These are phyloP conservation scores for Smittium mucronatum DNA, from an alignment of 371 early-diverging fungal species.

Conservation along the genomic window DNA sequence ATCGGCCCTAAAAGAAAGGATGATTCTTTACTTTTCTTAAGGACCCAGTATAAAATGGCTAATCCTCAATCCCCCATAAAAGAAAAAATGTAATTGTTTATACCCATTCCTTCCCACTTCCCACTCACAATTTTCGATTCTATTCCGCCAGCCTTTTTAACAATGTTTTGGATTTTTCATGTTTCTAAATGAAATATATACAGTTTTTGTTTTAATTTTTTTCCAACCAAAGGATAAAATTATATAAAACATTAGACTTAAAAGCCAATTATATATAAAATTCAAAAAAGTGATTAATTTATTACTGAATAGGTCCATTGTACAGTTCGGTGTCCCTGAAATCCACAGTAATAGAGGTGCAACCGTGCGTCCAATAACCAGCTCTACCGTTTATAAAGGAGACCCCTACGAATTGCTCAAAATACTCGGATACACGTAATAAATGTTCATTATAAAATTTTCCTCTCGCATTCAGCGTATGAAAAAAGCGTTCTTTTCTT, in stretches of 20 bases:
- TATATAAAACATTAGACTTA: too few species aligned
- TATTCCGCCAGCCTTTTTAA: background rate
- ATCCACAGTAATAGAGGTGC: background rate
- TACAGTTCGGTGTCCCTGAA: slow-evolving; percentile 9
- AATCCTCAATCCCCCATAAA: background rate
- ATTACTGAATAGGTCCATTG: background rate
- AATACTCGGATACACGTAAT: slow-evolving; percentile 8
- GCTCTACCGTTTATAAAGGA: background rate
- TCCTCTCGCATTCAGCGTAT: too few species aligned
- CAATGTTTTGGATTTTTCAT: too few species aligned
- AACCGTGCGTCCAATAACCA: slow-evolving; percentile 8
- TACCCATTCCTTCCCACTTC: background rate
- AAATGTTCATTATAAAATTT: background rate
- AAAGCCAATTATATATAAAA: too few species aligned
- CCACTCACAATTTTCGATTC: background rate
- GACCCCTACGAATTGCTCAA: background rate
- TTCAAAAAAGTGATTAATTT: too few species aligned
- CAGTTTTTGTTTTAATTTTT: too few species aligned
- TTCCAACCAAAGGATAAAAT: too few species aligned
- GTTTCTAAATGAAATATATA: too few species aligned
- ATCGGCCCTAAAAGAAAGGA: slow-evolving; percentile 11
- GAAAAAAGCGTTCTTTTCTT: too few species aligned
- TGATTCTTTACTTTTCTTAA: slow-evolving; percentile 4
- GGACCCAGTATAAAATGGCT: slow-evolving; percentile 5
- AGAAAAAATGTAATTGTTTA: slow-evolving; percentile 3